Evolutionary conservation across 202 grass and related monocot genomes (phyloP), one percentile per base, ranked within the genome.

Genomic region (Elaeis oleifera): DNA sequence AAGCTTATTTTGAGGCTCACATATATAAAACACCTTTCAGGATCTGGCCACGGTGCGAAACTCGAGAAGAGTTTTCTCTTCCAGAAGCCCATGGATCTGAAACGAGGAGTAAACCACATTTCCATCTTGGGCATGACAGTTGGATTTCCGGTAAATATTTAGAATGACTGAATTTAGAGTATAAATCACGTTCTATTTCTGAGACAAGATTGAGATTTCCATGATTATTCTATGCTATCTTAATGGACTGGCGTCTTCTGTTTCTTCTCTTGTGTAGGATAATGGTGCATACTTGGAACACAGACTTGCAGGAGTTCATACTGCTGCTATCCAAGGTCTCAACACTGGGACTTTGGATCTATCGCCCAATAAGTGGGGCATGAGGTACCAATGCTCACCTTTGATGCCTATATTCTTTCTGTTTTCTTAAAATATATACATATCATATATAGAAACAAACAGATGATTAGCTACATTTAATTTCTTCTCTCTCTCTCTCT

Each of bases 311-410:
- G 84, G 92, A 29, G 73, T 97, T 27, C 79, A 86, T 58, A 77
- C 80, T 11, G 79, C 75, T 50, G 57, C 21, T 53, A 67, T 97
- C 60, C 87, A 86, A 76, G 92, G 84, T 77, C 92, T 97, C 61
- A 91, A 91, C 61, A 86, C 84, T 19, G 92, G 92, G 51, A 89
- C 92, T 16, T 77, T 97, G 70, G 92, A 97, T 66, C 77, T 97
- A 60, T 78, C 79, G 24, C 21, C 16, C 16, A 91, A 83, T 56
- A 74, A 74, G 4, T 97, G 92, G 92, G 87, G 48, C 92, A 97
- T 79, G 73, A 81, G 79, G 92, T 91, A 78, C 26, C 71, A 11
- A 14, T 16, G 18, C 15, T 32, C 39, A 53, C 50, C n/a, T 66
- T 50, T 4, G 60, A 23, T n/a, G 36, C 11, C 36, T 13, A 44